Evolutionary conservation across 1,139 yeast species (phyloP).

Genomic region (Candida gigantensis): DNA sequence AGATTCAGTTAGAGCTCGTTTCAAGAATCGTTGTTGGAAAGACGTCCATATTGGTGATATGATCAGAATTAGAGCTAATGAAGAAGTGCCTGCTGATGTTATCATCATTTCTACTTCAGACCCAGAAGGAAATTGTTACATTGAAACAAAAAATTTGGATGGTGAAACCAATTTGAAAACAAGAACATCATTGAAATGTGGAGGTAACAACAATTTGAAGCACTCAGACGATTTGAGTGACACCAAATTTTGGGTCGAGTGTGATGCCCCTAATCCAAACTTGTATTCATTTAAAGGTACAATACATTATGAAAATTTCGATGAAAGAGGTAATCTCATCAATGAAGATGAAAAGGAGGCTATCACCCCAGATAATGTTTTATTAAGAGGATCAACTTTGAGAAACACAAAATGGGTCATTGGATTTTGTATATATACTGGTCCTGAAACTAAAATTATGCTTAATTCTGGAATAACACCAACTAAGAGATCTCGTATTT

Average conservation of each 20-base stretch:
- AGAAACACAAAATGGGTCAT: constrained; percentile 94
- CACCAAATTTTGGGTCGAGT: constrained; percentile 80
- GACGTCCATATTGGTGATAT: constrained; percentile 87
- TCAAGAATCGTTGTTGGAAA: constrained; percentile 63
- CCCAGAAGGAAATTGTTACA: constrained; percentile 85
- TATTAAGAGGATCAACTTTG: constrained; percentile 87
- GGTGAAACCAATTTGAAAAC: constrained; percentile 94
- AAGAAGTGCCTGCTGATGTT: constrained; percentile 92
- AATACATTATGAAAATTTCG: constrained; percentile 58
- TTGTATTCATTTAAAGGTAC: constrained; percentile 87
- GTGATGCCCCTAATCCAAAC: constrained; percentile 86
- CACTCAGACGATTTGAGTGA: constrained; percentile 74
- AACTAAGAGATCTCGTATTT: constrained; percentile 78
- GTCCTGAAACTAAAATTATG: constrained; percentile 89
- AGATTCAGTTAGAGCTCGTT: constrained; percentile 13
- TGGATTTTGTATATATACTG: constrained; percentile 88
- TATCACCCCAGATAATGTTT: constrained; percentile 72
- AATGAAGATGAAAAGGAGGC: constrained; percentile 65
- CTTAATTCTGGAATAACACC: constrained; percentile 92
- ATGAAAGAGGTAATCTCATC: constrained; percentile 35
- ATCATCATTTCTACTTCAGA: constrained; percentile 81
- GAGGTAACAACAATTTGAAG: constrained; percentile 53
- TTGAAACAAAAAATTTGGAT: constrained; percentile 92
- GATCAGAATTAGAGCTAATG: constrained; percentile 80
- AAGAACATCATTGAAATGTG: constrained; percentile 72